phyloP scores from a whole-genome alignment of 345 rosid species.

The Acer yangbiense region DNA sequence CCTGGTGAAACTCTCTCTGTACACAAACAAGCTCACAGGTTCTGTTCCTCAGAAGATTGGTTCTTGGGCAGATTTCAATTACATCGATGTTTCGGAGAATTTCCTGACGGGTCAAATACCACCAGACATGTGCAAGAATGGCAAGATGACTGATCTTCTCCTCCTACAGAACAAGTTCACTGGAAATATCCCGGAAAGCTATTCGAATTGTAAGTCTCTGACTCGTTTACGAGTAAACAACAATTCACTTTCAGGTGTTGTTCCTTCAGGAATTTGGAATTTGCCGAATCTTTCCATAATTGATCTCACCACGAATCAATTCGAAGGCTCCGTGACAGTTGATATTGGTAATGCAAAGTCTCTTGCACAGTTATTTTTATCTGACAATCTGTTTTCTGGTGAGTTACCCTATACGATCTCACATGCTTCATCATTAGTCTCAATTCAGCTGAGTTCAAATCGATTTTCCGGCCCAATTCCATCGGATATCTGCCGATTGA shows the following conservation, averaged over 20 bases:
- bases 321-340: slow-evolving; percentile 55
- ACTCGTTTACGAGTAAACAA: slow-evolving; percentile 61
- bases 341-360: slow-evolving; percentile 62
- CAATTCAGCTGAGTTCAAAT: slow-evolving; percentile 51
- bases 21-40: slow-evolving; percentile 68
- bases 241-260: slow-evolving; percentile 60
- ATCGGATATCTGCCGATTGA: slow-evolving; percentile 51
- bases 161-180: slow-evolving; percentile 67
- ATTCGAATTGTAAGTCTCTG: slow-evolving; percentile 55
- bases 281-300: slow-evolving; percentile 60
- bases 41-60: slow-evolving; percentile 67
- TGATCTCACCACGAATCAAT: slow-evolving; percentile 62
- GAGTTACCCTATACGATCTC: slow-evolving; percentile 55
- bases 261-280: slow-evolving; percentile 77
- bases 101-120: slow-evolving; percentile 74
- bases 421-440: slow-evolving; percentile 54
- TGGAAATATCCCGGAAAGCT: slow-evolving; percentile 61
- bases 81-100: slow-evolving; percentile 82
- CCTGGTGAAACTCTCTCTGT: slow-evolving; percentile 58
- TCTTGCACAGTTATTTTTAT: slow-evolving; percentile 52
- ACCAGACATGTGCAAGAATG: slow-evolving; percentile 80
- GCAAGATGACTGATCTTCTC: slow-evolving; percentile 54
- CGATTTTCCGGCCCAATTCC: slow-evolving; percentile 60
- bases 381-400: slow-evolving; percentile 63
- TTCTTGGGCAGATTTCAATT: slow-evolving; percentile 45